Evolutionary conservation across 768 basidiomycete genomes (phyloP), one percentile per base, ranked within the genome.

Genomic region (Rhizopogon roseolus): DNA sequence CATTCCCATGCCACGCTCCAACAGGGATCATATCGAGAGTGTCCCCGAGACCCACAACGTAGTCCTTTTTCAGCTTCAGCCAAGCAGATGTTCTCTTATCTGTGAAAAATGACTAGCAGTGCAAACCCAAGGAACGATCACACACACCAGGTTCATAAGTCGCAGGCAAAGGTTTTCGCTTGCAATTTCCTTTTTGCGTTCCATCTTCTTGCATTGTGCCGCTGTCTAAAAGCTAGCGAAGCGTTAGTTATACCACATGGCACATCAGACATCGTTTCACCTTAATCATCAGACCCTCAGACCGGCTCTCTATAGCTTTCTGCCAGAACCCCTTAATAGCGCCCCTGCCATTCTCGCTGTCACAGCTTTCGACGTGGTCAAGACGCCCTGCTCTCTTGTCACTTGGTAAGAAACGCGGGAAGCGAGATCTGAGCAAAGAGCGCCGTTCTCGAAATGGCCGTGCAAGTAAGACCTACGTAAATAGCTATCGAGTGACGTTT

Each of bases 221-320:
- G 55, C 74, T 77, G 61, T 92, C 89, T 16, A 93, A 73, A 11
- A 94, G 73, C 86, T 90, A 55, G 19, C 53, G 29, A 57, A 38
- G 51, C 57, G 54, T 64, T 41, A 53, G 34, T 48, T 22, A 48
- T 9, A 32, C 46, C 17, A 16, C 16, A 22, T 9, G 19, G 19
- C 34, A 34, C 14, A 48, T 48, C 8, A 25, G 19, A 48, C 9
- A 25, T 14, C 54, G 40, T 43, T 74, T 27, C 41, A 85, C 88
- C 71, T 97, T 97, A 63, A 96, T 79, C 93, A 97, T 95, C 57
- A 96, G 73, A n/a, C 94, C 94, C 68, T 97, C 94, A 53, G 87
- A 90, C 52, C 84, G 83, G 64, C 85, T 85, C 63, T 83, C 81
- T 22, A 93, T 77, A 3, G 90, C 86, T 54, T 76, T 76, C 62